Base-by-base conservation (phyloP, 331 rosid genomes). In the Rosa hybrid region DNA sequence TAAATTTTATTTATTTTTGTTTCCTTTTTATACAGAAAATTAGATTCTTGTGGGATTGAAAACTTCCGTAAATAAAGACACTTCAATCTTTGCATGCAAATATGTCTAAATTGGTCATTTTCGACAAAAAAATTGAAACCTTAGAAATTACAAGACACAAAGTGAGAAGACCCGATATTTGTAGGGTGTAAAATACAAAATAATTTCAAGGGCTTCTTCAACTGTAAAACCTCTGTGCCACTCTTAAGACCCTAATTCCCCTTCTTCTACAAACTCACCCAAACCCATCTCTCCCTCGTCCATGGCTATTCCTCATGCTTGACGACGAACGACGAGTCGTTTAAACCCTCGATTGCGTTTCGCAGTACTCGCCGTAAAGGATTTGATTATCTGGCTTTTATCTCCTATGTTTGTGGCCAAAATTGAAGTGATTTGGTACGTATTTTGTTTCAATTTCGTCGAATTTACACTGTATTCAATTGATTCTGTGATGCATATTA, bases 221-320 rank as follows among this genome's bases (percentile, higher is more conserved):
- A 2, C 0, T 30, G 34, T 30, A 30, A 51, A 51, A 51, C n/a
- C 57, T 51, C 57, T 12, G 54, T 14, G 54, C 18, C 54, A 3
- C 13, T 30, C 34, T 48, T n/a, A 50, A 49, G 53, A 72, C 77
- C 77, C 77, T 72, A 50, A 72, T 0, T 1, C 77, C 39, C 46
- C 41, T 56, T 51, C 12, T 74, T 6, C 14, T 3, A 34, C 51
- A 11, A 18, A 7, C 67, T 20, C 12, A 13, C 68, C 68, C 27
- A n/a, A 56, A 10, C 16, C 11, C 46, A 16, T 34, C 23, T 13
- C 71, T 34, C 71, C 34, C 69, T 64, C 44, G 3, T 14, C 48
- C 25, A 39, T 18, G 13, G 23, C 71, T 10, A 67, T 38, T 17
- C 71, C 16, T 6, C n/a, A 27, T 27, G 13, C 72, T 0, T 39